Evolutionary conservation across 2,329 filamentous ascomycete genomes (phyloP).

Genomic region (Chaetomiaceae sp.): DNA sequence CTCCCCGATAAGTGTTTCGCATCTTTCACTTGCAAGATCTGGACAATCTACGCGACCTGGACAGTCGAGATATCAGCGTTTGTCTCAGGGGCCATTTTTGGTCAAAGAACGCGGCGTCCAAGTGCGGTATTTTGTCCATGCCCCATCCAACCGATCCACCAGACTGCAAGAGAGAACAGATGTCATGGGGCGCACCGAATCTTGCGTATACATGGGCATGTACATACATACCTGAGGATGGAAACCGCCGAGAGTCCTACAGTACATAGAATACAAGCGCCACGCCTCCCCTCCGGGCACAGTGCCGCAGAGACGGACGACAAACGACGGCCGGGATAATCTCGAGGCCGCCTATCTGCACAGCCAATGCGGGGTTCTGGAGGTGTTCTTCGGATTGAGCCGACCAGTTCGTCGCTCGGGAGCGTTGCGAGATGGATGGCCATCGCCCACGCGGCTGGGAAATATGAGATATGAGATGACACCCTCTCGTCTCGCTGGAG

Average conservation of each 20-base stretch:
- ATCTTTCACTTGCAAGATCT: too few relatives aligned
- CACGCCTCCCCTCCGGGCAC: too few relatives aligned
- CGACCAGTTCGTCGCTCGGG: constrained; percentile 4
- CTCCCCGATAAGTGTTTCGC: too few relatives aligned
- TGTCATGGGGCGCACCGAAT: too few relatives aligned
- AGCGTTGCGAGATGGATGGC: background rate
- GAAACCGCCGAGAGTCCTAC: too few relatives aligned
- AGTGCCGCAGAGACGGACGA: constrained; percentile 1
- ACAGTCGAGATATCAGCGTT: background rate
- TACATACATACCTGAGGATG: too few relatives aligned
- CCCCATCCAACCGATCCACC: background rate
- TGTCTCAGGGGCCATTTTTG: background rate
- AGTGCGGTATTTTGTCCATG: background rate
- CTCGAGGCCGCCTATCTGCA: background rate
- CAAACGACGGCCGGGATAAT: constrained; percentile 4
- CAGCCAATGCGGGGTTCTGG: constrained; percentile 7
- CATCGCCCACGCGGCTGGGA: constrained; percentile 1
- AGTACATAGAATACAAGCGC: too few relatives aligned
- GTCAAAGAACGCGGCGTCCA: background rate
- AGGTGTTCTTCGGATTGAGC: constrained; percentile 13
- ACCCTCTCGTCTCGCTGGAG: background rate
- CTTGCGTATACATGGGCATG: too few relatives aligned
- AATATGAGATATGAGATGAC: constrained; percentile 4
- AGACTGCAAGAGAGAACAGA: background rate
- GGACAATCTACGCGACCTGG: too few relatives aligned